Conservation (phyloP, 495 filamentous ascomycete species). For the Astrocystis sublimbata region DNA sequence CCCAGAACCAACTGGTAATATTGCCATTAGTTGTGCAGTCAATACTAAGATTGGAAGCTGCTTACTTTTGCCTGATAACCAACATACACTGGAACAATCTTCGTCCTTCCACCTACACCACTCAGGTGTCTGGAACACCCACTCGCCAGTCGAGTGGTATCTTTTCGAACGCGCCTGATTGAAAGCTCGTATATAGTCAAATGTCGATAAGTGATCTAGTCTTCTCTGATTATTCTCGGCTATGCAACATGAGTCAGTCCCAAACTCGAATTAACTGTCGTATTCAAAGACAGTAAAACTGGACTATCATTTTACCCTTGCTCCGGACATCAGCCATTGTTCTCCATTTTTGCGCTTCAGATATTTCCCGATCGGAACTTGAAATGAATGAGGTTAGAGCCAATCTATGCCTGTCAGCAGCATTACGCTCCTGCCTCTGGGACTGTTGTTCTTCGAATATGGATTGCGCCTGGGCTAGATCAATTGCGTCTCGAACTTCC, state of each 20-base stretch:
- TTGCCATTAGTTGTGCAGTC: background rate
- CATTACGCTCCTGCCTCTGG: background rate
- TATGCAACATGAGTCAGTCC: too few relatives aligned
- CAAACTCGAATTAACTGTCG: background rate
- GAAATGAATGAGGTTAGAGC: background rate
- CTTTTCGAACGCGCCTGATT: background rate
- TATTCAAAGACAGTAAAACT: background rate
- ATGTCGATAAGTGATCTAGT: background rate
- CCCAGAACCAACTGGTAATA: background rate
- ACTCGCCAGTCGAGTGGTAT: background rate
- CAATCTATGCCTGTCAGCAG: background rate
- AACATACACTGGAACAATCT: background rate
- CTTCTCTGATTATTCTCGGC: background rate
- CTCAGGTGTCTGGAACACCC: background rate
- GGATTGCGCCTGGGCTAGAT: background rate
- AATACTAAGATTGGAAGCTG: background rate
- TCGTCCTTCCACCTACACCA: background rate
- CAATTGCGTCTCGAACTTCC: background rate
- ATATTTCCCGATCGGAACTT: background rate
- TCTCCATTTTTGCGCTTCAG: background rate
- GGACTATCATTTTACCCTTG: background rate
- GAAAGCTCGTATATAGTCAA: background rate
- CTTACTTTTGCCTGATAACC: slow-evolving; percentile 1
- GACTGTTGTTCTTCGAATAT: background rate
- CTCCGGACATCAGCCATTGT: background rate